A percentile compares a stretch with the other conserved stretches of the same genome.
Evolutionary conservation across 2,329 filamentous ascomycete species (phyloP).

Genomic region (Colletotrichum sansevieriae): DNA sequence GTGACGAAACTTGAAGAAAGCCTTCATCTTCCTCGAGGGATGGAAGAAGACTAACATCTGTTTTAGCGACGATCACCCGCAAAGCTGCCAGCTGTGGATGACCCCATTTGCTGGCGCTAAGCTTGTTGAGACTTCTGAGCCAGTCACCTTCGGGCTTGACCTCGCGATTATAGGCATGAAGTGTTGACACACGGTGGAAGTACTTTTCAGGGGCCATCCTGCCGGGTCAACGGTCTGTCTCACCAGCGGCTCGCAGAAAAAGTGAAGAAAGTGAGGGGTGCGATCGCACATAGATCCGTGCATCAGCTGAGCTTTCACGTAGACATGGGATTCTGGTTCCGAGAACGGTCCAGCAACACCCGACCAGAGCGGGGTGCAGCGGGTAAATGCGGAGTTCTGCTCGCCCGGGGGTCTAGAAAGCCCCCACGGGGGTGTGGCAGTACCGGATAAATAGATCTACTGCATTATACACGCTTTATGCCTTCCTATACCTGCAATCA

Average conservation of each 20-base stretch:
- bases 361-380: not conserved
- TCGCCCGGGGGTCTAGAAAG: too few relatives aligned
- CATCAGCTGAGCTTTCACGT: not conserved
- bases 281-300: not conserved
- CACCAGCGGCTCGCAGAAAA: not conserved
- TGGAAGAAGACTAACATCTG: not conserved
- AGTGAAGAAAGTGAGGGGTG: not conserved
- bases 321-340: too few relatives aligned
- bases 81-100: not conserved
- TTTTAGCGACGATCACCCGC: slow-evolving; percentile 1
- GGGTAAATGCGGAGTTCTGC: too few relatives aligned
- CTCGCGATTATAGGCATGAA: not conserved
- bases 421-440: too few relatives aligned
- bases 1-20: not conserved
- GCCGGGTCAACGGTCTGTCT: not conserved
- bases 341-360: too few relatives aligned
- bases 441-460: too few relatives aligned
- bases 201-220: not conserved
- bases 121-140: not conserved
- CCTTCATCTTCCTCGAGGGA: not conserved
- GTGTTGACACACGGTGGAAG: not conserved
- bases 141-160: not conserved
- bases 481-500: too few relatives aligned
- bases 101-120: not conserved
- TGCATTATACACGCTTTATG: too few relatives aligned